Evolutionary conservation across 176 grass and related monocot species (phyloP), one percentile per base, ranked within the genome.

Genomic region (Dactylis glomerata): DNA sequence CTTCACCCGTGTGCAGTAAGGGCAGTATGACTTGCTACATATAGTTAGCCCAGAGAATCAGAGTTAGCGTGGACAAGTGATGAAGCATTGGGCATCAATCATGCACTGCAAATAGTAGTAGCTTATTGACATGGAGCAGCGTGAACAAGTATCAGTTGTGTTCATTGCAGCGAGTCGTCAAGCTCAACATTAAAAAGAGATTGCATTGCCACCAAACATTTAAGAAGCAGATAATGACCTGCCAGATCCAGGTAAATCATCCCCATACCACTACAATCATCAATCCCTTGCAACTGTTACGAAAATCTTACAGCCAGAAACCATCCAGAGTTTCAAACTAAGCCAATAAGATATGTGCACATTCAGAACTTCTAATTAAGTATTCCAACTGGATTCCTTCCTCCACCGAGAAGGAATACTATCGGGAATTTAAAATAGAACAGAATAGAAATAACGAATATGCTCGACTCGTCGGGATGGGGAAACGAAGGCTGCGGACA

Each of bases 21-120:
- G 72, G 81, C 94, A 93, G 78, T 70, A 87, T n/a, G 88, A 54
- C 81, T 93, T 91, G 88, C 91, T 96, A 81, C 54, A 90, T 91
- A 89, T 61, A 90, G 22, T 71, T 33, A 77, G 17, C 22, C 40
- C 77, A 23, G 45, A 84, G 15, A 49, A 42, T 14, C 46, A 69
- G 4, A 52, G 31, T 71, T 72, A 81, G 54, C 2, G 45, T 33
- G 68, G 76, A 56, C 10, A 62, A 15, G 31, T 10, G 41, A 71
- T 11, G 50, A 54, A 54, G 10, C 20, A 89, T 36, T 58, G 16
- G 10, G 17, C 40, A 51, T 24, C 15, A 64, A 28, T 27, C 1
- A 54, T 24, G 10, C 42, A 22, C 19, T n/a, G 26, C 38, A n/a
- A n/a, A 46, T 9, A 68, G 31, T 66, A n/a, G 46, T 34, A 83